Percentiles rank a stretch among this genome's conserved stretches.
Conservation (phyloP, 192 early-diverging fungal species). For the Coemansia sp. region DNA sequence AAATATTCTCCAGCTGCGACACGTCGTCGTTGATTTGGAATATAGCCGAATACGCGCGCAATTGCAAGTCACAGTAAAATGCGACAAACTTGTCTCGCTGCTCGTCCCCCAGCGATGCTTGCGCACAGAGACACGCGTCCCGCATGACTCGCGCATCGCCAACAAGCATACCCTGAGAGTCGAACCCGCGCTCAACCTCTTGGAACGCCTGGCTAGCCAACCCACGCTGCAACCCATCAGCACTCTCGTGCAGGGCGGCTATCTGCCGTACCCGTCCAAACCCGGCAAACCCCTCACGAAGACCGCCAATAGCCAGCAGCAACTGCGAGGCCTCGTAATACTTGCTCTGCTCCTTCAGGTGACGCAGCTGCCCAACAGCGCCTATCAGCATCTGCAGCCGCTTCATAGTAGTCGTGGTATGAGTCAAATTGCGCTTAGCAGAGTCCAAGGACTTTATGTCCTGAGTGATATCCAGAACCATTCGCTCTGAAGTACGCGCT, state of each 20-base stretch:
- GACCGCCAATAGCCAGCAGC: constrained; percentile 78
- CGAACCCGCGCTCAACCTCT: constrained; percentile 79
- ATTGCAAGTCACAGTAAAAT: constrained; percentile 82
- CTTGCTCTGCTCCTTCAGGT: constrained; percentile 66
- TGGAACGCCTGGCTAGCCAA: constrained; percentile 66
- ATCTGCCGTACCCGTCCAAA: constrained; percentile 81
- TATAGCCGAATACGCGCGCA: constrained; percentile 81
- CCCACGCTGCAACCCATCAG: constrained; percentile 66
- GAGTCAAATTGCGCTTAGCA: constrained; percentile 89
- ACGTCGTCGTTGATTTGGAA: constrained; percentile 78
- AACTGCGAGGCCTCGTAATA: constrained; percentile 83
- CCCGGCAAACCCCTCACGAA: constrained; percentile 75
- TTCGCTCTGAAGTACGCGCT: constrained; percentile 81
- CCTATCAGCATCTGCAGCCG: constrained; percentile 88
- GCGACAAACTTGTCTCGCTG: constrained; percentile 49
- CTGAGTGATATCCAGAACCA: constrained; percentile 93
- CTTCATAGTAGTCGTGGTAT: constrained; percentile 79
- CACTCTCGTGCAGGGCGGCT: constrained; percentile 65
- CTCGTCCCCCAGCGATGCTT: constrained; percentile 68
- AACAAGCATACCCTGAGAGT: constrained; percentile 16
- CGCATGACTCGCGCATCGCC: constrained; percentile 54
- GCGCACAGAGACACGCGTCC: constrained; percentile 79
- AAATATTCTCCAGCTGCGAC: constrained; percentile 81
- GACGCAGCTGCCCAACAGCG: constrained; percentile 74
- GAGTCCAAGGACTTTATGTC: constrained; percentile 95